These are phyloP conservation scores for Volvariella surrecta DNA, from an alignment of 1,284 basidiomycete species.

Conservation along the genomic window DNA sequence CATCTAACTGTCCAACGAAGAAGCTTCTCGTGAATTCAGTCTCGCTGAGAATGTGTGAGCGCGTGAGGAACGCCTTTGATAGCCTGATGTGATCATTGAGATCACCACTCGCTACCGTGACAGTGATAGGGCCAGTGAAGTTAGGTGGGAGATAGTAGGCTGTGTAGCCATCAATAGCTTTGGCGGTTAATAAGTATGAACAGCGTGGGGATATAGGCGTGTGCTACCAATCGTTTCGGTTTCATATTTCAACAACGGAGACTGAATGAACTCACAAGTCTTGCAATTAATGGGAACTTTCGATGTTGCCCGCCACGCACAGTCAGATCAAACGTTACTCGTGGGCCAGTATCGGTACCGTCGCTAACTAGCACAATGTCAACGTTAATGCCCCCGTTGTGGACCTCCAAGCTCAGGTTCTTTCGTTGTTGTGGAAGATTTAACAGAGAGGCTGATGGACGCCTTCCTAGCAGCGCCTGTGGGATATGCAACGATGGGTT, in stretches of 20 bases:
- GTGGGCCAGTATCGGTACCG: no score
- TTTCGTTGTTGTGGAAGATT: conserved; percentile 14
- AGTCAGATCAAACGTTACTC: no score
- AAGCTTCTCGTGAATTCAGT: conserved; percentile 13
- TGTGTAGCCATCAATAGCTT: conserved; percentile 13
- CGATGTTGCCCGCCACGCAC: not conserved
- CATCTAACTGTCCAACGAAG: conserved; percentile 16
- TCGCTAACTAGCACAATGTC: conserved; percentile 21
- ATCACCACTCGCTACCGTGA: conserved; percentile 12
- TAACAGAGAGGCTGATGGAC: conserved; percentile 5
- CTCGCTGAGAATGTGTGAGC: conserved; percentile 15
- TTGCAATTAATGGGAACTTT: not conserved
- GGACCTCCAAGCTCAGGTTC: conserved; percentile 28
- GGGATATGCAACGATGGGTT: conserved; percentile 24
- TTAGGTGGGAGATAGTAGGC: conserved; percentile 14
- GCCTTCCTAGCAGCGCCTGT: conserved; percentile 14
- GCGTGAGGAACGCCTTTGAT: conserved; percentile 10
- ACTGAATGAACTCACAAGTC: not conserved
- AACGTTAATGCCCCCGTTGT: conserved; percentile 31
- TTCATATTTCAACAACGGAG: no score
- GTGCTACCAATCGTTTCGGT: no score
- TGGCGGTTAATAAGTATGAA: conserved; percentile 12
- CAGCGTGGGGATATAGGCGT: conserved; percentile 11
- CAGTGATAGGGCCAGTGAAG: conserved; percentile 14
- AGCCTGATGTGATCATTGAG: conserved; percentile 15